Conservation (phyloP, 2,329 filamentous ascomycete species). For the Madurella mycetomatis region DNA sequence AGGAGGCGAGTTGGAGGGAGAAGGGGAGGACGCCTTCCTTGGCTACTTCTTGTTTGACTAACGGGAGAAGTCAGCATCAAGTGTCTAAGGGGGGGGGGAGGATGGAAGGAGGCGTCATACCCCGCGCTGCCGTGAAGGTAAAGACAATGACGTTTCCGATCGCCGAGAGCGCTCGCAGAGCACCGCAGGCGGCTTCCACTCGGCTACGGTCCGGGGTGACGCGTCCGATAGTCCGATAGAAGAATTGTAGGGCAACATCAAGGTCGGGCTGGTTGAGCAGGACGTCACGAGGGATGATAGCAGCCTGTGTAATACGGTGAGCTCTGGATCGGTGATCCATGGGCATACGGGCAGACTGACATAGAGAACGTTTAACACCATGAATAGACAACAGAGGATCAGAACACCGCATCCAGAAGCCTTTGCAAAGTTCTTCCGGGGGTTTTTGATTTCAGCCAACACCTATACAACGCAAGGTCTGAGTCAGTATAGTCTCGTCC, state of each 20-base stretch:
- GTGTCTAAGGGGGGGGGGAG: too few species aligned
- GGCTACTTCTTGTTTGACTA: conserved; percentile 17
- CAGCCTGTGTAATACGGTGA: conserved; percentile 5
- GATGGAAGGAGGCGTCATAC: too few species aligned
- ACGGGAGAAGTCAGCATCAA: too few species aligned
- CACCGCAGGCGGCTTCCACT: conserved; percentile 5
- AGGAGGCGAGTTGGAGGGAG: conserved; percentile 15
- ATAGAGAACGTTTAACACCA: conserved; percentile 15
- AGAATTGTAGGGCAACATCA: conserved; percentile 17
- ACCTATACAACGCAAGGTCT: not conserved
- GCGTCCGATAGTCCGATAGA: conserved; percentile 14
- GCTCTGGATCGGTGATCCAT: not conserved
- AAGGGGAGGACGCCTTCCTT: conserved; percentile 19
- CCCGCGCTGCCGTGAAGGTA: conserved; percentile 19
- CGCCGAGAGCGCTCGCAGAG: conserved; percentile 16
- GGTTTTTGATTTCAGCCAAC: conserved; percentile 15
- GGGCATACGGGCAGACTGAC: not conserved
- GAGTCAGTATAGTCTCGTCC: not conserved
- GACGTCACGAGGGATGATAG: conserved; percentile 14
- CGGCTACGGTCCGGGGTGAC: not conserved
- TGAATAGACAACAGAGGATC: conserved; percentile 8
- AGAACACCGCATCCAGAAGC: conserved; percentile 1
- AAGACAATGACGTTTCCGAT: conserved; percentile 22
- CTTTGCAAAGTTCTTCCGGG: conserved; percentile 16
- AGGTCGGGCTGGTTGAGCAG: conserved; percentile 9